Percentiles rank a stretch among this genome's conserved stretches.
These are phyloP conservation scores for Panellus pusillus DNA, from an alignment of 768 basidiomycete species.

Conservation along the genomic window DNA sequence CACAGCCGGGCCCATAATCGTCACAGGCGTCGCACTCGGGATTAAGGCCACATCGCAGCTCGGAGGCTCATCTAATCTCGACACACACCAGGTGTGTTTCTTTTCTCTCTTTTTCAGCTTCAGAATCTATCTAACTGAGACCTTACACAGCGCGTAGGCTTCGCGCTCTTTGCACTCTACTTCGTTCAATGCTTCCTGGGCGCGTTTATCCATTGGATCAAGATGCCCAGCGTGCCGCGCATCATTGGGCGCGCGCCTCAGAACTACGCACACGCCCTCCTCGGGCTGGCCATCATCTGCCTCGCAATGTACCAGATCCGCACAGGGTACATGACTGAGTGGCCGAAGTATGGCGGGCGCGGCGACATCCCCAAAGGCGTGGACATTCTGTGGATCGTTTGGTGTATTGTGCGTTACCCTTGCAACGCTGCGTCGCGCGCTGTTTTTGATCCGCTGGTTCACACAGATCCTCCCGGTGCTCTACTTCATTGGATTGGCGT, in stretches of 20 bases:
- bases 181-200: slow-evolving; percentile 49
- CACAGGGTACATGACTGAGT: slow-evolving; percentile 47
- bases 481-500: no score
- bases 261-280: slow-evolving; percentile 56
- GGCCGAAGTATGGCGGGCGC: slow-evolving; percentile 44
- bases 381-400: slow-evolving; percentile 44
- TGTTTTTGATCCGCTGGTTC: no score
- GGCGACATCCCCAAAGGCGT: slow-evolving; percentile 35
- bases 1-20: slow-evolving; percentile 43
- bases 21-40: slow-evolving; percentile 33
- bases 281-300: slow-evolving; percentile 50
- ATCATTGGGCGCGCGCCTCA: slow-evolving; percentile 40
- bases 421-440: no score
- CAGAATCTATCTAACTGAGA: no score
- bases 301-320: slow-evolving; percentile 50
- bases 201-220: slow-evolving; percentile 51
- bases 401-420: slow-evolving; percentile 42
- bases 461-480: no score
- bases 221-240: slow-evolving; percentile 32
- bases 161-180: slow-evolving; percentile 49
- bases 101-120: not conserved
- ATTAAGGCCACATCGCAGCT: no score
- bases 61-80: no score
- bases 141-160: slow-evolving; percentile 42
- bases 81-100: slow-evolving; percentile 41